Conservation (phyloP, 2,329 filamentous ascomycete species). For the Stagonosporopsis chrysanthemi region DNA sequence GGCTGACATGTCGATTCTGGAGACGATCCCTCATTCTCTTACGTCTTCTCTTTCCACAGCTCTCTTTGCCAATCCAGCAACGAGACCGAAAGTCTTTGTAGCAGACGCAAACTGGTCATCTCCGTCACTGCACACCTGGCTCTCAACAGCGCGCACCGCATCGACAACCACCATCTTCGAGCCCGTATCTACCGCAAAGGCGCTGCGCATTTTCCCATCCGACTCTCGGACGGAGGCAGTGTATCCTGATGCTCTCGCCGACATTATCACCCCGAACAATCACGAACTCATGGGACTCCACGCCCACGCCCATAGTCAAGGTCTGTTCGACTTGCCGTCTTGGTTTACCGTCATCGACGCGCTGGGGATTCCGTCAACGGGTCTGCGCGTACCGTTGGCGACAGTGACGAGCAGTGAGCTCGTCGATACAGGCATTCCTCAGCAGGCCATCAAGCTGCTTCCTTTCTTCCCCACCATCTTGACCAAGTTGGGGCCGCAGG, state of each 20-base stretch:
- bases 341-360: constrained; percentile 86
- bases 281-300: constrained; percentile 85
- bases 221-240: constrained; percentile 67
- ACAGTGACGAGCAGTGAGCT: constrained; percentile 70
- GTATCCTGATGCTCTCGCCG: constrained; percentile 70
- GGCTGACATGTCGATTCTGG: constrained; percentile 91
- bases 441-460: constrained; percentile 82
- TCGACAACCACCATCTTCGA: constrained; percentile 73
- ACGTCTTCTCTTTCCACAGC: constrained; percentile 26
- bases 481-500: constrained; percentile 80
- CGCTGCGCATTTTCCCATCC: constrained; percentile 69
- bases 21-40: constrained; percentile 49
- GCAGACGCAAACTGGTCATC: constrained; percentile 88
- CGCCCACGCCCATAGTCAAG: constrained; percentile 68
- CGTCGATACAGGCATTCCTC: constrained; percentile 81
- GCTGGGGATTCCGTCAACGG: constrained; percentile 73
- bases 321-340: constrained; percentile 70
- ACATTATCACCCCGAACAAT: constrained; percentile 82
- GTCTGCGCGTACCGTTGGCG: constrained; percentile 75
- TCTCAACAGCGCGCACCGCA: constrained; percentile 63
- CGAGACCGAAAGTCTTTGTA: constrained; percentile 75
- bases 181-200: constrained; percentile 85
- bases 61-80: constrained; percentile 20
- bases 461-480: constrained; percentile 87
- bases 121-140: constrained; percentile 70